Percentiles rank a stretch among this genome's conserved stretches.
Conservation (phyloP, 192 early-diverging fungal genomes). For the Mortierella claussenii region DNA sequence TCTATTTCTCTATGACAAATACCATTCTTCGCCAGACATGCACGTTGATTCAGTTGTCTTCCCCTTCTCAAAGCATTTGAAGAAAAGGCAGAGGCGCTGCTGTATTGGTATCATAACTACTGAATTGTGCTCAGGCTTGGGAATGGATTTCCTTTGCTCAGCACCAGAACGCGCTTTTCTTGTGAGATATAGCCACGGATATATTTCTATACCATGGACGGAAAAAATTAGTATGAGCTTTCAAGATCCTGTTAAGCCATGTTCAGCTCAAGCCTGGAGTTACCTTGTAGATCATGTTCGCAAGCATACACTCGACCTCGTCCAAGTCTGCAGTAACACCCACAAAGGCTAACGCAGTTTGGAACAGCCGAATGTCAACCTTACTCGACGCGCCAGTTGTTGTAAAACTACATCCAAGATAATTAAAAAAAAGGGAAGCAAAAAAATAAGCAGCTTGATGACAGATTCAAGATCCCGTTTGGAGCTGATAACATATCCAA, state of each 20-base stretch:
- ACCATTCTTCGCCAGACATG: too few species aligned
- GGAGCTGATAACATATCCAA: too few species aligned
- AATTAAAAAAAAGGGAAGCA: background rate
- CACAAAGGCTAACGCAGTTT: constrained; percentile 70
- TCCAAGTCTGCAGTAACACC: constrained; percentile 65
- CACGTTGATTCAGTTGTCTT: too few species aligned
- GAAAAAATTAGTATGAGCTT: constrained; percentile 1
- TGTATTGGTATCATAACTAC: background rate
- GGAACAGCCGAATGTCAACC: constrained; percentile 70
- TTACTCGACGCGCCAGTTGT: constrained; percentile 63
- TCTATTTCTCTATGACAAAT: too few species aligned
- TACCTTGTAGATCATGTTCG: constrained; percentile 90
- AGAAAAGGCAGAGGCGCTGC: too few species aligned
- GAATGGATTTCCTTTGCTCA: constrained; percentile 83
- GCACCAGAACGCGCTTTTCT: constrained; percentile 78
- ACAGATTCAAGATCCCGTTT: background rate
- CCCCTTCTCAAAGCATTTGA: too few species aligned
- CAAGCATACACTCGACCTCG: constrained; percentile 89
- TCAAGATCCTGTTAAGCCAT: background rate
- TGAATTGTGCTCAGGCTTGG: constrained; percentile 53
- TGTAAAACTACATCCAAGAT: constrained; percentile 56
- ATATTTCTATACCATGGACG: constrained; percentile 65
- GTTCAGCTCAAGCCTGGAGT: background rate
- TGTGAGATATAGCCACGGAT: constrained; percentile 91
- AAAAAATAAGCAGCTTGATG: background rate